Percentiles rank a stretch among this genome's conserved stretches.
Conservation (phyloP, 139 green algal species). For the Astrephomene gubernaculifera region DNA sequence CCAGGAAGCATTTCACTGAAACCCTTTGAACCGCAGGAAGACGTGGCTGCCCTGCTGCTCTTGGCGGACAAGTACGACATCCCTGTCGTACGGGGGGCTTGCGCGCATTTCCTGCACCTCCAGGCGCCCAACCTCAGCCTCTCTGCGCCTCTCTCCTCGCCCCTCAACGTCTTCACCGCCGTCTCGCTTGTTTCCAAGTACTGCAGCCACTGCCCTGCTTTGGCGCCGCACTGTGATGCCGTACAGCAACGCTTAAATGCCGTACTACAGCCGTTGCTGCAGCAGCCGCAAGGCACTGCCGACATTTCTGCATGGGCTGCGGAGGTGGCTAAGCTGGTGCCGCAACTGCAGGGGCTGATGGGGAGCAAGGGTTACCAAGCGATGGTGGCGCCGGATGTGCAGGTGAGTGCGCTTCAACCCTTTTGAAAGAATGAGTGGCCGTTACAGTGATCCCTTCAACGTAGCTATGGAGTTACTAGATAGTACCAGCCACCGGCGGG, state of each 20-base stretch:
- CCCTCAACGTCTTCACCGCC: constrained; percentile 1
- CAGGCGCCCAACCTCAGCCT: not conserved
- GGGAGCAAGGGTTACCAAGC: not conserved
- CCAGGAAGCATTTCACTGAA: too few species aligned
- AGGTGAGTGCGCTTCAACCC: not conserved
- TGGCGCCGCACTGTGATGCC: not conserved
- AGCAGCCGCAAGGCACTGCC: not conserved
- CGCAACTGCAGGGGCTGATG: not conserved
- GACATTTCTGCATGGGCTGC: not conserved
- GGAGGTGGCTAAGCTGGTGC: not conserved
- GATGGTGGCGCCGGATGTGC: not conserved
- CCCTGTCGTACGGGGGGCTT: constrained; percentile 9
- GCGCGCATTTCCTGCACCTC: constrained; percentile 19
- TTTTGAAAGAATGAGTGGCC: too few species aligned
- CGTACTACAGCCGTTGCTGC: not conserved
- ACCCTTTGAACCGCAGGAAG: too few species aligned
- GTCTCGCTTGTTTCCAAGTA: not conserved
- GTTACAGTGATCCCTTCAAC: too few species aligned
- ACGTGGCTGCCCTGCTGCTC: constrained; percentile 3
- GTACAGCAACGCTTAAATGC: not conserved
- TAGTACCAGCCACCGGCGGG: too few species aligned
- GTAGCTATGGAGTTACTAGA: too few species aligned
- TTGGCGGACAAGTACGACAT: constrained; percentile 42
- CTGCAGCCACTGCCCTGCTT: not conserved
- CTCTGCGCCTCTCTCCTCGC: not conserved